Conservation (phyloP, 1,139 yeast genomes). For the Hansenula sp. region DNA sequence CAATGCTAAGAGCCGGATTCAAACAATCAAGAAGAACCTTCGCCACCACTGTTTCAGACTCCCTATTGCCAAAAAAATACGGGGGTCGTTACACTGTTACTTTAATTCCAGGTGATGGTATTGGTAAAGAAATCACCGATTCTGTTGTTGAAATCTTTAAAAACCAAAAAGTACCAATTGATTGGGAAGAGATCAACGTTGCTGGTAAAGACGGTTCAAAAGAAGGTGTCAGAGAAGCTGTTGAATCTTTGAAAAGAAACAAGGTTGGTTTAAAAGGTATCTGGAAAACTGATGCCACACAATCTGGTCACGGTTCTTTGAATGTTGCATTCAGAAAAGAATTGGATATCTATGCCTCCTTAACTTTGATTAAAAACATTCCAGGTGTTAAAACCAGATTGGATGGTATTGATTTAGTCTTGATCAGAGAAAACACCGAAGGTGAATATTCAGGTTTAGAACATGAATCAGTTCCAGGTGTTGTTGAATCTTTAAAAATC, state of each 20-base stretch:
- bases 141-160: conserved; percentile 89
- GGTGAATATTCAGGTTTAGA: conserved; percentile 99
- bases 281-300: conserved; percentile 82
- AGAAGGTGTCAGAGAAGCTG: conserved; percentile 80
- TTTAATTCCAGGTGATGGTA: conserved; percentile 93
- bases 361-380: conserved; percentile 87
- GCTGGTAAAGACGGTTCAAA: conserved; percentile 63
- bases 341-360: conserved; percentile 90
- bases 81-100: conserved; percentile 94
- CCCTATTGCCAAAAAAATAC: conserved; percentile 81
- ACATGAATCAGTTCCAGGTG: conserved; percentile 97
- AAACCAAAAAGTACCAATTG: conserved; percentile 80
- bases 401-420: conserved; percentile 84
- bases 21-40: conserved; percentile 27
- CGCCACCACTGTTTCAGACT: conserved; percentile 44
- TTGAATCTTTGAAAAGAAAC: conserved; percentile 89
- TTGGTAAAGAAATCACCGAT: conserved; percentile 94
- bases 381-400: conserved; percentile 93
- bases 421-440: conserved; percentile 96
- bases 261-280: conserved; percentile 97
- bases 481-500: conserved; percentile 93
- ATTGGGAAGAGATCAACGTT: conserved; percentile 90
- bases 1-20: conserved; percentile 20
- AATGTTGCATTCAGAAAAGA: conserved; percentile 97
- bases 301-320: conserved; percentile 72